Evolutionary conservation across 2,329 filamentous ascomycete species (phyloP).

Genomic region (Fusarium sterilihyphosum): DNA sequence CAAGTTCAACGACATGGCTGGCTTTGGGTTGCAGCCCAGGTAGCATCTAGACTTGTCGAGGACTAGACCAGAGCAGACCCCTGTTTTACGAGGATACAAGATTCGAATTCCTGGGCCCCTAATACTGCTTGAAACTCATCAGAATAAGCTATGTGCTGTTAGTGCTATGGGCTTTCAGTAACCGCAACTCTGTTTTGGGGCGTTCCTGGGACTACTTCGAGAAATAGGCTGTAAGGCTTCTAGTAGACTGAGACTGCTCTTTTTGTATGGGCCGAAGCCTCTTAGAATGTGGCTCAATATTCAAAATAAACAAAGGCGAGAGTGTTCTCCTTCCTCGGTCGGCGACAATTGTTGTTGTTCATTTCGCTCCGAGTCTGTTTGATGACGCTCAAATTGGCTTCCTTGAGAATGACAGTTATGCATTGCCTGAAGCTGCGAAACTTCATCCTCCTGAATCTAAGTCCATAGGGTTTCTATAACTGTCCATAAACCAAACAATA

Average conservation of each 20-base stretch:
- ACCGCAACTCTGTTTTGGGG: constrained; percentile 24
- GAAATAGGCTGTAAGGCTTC: not conserved
- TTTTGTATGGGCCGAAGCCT: not conserved
- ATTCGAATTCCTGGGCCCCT: not conserved
- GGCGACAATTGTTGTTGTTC: not conserved
- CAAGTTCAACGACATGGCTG: not conserved
- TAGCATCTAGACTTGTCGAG: not conserved
- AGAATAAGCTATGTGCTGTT: constrained; percentile 15
- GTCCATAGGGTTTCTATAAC: constrained; percentile 31
- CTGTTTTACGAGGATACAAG: not conserved
- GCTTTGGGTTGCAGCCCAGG: constrained; percentile 5
- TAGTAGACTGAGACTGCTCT: not conserved
- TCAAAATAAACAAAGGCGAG: not conserved
- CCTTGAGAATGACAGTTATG: constrained; percentile 15
- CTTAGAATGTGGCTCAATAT: not conserved
- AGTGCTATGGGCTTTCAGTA: constrained; percentile 6
- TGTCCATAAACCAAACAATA: constrained; percentile 19
- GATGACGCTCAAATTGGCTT: not conserved
- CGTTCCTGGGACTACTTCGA: constrained; percentile 11
- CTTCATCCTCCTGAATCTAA: constrained; percentile 28
- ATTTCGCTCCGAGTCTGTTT: not conserved
- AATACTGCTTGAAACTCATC: not conserved
- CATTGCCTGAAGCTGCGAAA: constrained; percentile 31
- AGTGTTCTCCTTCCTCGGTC: not conserved
- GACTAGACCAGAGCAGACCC: not conserved